phyloP scores from a whole-genome alignment of 352 stramenopile genomes.

The Phytophthora cryptogea region DNA sequence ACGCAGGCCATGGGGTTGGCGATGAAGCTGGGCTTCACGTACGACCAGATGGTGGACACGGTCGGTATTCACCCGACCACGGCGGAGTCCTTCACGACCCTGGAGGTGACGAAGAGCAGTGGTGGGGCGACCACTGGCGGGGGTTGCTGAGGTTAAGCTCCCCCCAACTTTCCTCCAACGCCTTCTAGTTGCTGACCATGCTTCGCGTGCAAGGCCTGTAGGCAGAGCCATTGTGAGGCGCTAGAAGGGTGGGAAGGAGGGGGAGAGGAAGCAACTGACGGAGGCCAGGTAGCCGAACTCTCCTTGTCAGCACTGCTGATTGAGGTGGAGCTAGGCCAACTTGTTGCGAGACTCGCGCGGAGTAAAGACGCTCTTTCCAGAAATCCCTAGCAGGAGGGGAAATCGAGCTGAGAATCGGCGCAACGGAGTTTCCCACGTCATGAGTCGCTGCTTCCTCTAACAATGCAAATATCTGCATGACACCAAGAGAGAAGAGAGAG shows the following conservation, averaged over 20 bases:
- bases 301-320: slow-evolving; percentile 1
- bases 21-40: slow-evolving; percentile 95
- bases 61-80: slow-evolving; percentile 98
- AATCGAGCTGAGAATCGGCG: slow-evolving; percentile 71
- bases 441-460: slow-evolving; percentile 32
- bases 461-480: slow-evolving; percentile 12
- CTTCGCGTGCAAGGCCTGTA: slow-evolving; percentile 20
- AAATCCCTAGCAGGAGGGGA: slow-evolving; percentile 73
- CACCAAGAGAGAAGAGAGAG: slow-evolving; percentile 2
- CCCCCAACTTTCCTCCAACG: slow-evolving; percentile 52
- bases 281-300: slow-evolving; percentile 25
- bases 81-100: slow-evolving; percentile 94
- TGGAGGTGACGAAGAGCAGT: slow-evolving; percentile 95
- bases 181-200: slow-evolving; percentile 7
- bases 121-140: slow-evolving; percentile 90
- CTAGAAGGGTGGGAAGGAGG: slow-evolving; percentile 30
- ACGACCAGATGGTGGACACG: slow-evolving; percentile 91
- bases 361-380: slow-evolving; percentile 82
- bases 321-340: slow-evolving; percentile 9
- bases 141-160: slow-evolving; percentile 97
- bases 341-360: slow-evolving; percentile 28
- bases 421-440: slow-evolving; percentile 16
- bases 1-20: slow-evolving; percentile 93
- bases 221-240: not conserved
- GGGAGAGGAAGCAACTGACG: slow-evolving; percentile 34